Evolutionary conservation across 2,329 filamentous ascomycete species (phyloP), one percentile per base, ranked within the genome.

Genomic region (Penicillium paneum): DNA sequence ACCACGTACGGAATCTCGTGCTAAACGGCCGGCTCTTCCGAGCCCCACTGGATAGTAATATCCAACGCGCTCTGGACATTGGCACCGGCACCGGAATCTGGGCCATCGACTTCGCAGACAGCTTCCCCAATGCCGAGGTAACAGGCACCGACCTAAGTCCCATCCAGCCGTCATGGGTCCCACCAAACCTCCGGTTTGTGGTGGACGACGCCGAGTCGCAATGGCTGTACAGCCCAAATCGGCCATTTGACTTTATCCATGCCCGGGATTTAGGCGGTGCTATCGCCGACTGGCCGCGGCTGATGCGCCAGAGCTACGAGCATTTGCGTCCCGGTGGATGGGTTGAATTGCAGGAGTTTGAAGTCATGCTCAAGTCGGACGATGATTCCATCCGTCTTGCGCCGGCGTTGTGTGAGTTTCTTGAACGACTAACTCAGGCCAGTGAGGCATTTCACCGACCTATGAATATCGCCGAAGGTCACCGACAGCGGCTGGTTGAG

Each of bases 291-390:
- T 69, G 68, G 63, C 60, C 66, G 3, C 54, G 58, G 43, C 19
- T 65, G 15, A 54, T 65, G 40, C 52, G 35, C 1, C 68, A 68
- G 52, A 62, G 66, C 8, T 57, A 64, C 32, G 36, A 55, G 12
- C 54, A 65, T 66, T 73, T 82, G 8, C 74, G 74, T 49, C 79
- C 78, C 0, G 79, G 78, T 5, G 80, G 80, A 15, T 82, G 75
- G 66, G 64, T 82, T 26, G 80, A 82, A 57, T 66, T 80, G 36
- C 77, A 80, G 41, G 65, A 69, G 35, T 68, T 63, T 57, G 64
- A 66, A 11, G 61, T 67, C 6, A 65, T 57, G 17, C 60, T 69
- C 29, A 67, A 60, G 24, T 64, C 67, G 19, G 70, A 73, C 17
- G 69, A 73, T 49, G 63, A 65, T 10, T 64, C 67, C 1, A 43